Evolutionary conservation across 164 flowering plant species (phyloP), one percentile per base, ranked within the genome.

Genomic region (Chimonanthus praecox): DNA sequence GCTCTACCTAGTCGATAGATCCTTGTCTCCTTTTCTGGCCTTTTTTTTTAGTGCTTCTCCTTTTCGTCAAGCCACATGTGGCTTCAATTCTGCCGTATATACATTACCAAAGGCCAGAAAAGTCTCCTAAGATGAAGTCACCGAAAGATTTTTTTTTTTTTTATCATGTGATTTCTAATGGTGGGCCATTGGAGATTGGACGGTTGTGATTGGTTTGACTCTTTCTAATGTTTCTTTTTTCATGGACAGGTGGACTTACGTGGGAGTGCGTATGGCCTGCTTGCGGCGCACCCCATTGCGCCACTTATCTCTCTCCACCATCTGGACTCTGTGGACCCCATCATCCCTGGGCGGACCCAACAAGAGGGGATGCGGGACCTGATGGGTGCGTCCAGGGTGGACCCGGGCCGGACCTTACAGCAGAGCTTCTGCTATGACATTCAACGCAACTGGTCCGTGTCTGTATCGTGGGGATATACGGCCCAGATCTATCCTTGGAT

Each of bases 281-380:
- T 92, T 2, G 88, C 97, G 5, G 89, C 98, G 1, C 98, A 94
- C 80, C 98, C 98, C 5, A 71, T 88, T 47, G 86, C 98, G 11
- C 97, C 97, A 3, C 73, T 94, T 66, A 89, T 89, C 44, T 85
- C 98, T 0, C 83, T 94, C 46, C 98, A 94, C 86, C 98, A 94
- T 80, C 86, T 94, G 5, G 94, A 92, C 77, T 81, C 79, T 49
- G 86, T 92, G 47, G 72, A 81, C n/a, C 82, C 94, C 2, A 72
- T 94, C 21, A 83, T 89, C 73, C 94, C 97, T 0, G 69, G 48
- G 47, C 45, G 64, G 71, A 80, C 77, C 63, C 85, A 73, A 65
- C 54, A 78, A 0, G 85, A 88, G 8, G 86, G 94, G 1, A 64
- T 90, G 3, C 73, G 68, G 50, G 54, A 68, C 68, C 75, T 92